A percentile compares a stretch with the other conserved stretches of the same genome.
phyloP scores from a whole-genome alignment of 2,329 filamentous ascomycete species.

The Aspergillus transmontanensis region DNA sequence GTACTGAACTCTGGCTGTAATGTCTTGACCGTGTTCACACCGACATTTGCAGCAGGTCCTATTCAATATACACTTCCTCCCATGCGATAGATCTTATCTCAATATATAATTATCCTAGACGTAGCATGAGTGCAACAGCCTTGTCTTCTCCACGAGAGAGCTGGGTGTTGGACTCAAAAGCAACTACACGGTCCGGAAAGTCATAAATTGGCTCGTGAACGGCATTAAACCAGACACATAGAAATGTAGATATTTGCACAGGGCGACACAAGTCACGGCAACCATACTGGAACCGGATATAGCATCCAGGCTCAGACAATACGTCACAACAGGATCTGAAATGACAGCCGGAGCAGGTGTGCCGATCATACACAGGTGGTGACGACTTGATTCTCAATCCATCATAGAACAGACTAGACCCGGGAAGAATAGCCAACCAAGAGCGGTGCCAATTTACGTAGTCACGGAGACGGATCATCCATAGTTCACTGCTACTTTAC shows the following conservation, averaged over 20 bases:
- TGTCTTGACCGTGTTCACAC: background rate
- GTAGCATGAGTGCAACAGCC: background rate
- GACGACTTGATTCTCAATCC: background rate
- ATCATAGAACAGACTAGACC: background rate
- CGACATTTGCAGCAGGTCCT: background rate
- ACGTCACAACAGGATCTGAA: background rate
- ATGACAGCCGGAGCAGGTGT: too few species aligned
- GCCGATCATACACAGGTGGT: too few species aligned
- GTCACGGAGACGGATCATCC: background rate
- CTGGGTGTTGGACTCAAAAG: background rate
- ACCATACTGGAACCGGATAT: background rate
- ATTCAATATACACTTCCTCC: background rate
- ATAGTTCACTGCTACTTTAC: background rate
- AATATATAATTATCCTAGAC: background rate
- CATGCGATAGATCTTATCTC: background rate
- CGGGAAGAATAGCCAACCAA: background rate
- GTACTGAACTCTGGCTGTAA: background rate
- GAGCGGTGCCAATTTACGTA: background rate
- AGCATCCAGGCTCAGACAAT: background rate
- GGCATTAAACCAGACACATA: background rate
- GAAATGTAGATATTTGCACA: background rate
- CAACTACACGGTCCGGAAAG: background rate
- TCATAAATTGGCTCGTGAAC: background rate
- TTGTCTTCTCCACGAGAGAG: background rate
- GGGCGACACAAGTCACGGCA: background rate